Evolutionary conservation across 768 basidiomycete genomes (phyloP), one percentile per base, ranked within the genome.

Genomic region (Mycena alexandri): DNA sequence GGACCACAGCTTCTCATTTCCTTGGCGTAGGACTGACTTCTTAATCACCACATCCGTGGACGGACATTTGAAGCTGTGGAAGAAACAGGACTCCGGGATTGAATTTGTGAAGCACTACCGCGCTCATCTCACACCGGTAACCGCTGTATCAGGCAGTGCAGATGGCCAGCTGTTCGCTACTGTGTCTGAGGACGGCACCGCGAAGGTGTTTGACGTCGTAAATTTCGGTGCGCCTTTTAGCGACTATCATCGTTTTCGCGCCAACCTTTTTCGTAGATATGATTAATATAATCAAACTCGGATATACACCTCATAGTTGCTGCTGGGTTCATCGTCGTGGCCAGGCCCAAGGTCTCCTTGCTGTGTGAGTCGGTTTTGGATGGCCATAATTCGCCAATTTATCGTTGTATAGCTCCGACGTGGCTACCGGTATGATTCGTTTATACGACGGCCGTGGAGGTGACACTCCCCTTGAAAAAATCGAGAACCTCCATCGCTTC

Each of bases 51-150:
- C 97, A 1, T 98, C 97, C 3, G 79, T 95, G 12, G 98, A 99
- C 75, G 98, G 98, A 2, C 93, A 96, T 78, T 79, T 99, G 69
- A 99, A 99, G 78, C 80, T 99, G n/a, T 99, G 98, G 98, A 99
- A 98, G 84, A 99, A 99, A 79, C 96, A 98, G 81, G 93, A 96
- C 22, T 77, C 84, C 8, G 97, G 96, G 5, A 95, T 99, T 74
- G 98, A 99, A 80, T 99, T 98, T 73, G 97, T 99, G 65, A 99
- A 99, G 80, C 94, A 96, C 71, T 99, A 97, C 78, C 91, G 98
- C 51, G 95, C 98, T 1, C 96, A 98, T 73, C 83, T 96, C 22
- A 85, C 87, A 25, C 88, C 94, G 11, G 86, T 99, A 25, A 82
- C 89, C 5, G 89, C 87, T 10, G 91, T 98, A 5, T 93, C 92